Percentiles rank a stretch among this genome's conserved stretches.
Evolutionary conservation across 768 basidiomycete species (phyloP).

Genomic region (Amanita jacksonii): DNA sequence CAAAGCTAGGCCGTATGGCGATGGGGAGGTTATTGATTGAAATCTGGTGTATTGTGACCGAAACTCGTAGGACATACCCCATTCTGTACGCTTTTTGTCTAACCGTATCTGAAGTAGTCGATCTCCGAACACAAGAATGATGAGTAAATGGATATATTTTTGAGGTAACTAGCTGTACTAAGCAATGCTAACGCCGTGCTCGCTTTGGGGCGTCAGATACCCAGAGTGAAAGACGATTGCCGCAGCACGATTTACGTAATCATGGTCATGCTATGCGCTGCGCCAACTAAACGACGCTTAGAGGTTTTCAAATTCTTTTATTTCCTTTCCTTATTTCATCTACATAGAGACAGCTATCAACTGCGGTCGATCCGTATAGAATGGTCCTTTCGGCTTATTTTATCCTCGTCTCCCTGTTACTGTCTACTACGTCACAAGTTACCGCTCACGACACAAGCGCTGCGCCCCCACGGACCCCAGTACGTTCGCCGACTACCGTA

Average conservation of each 20-base stretch:
- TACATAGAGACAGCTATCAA: neutral
- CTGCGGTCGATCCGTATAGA: neutral
- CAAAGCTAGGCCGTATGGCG: conserved; percentile 85
- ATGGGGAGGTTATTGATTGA: conserved; percentile 59
- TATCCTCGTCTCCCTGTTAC: conserved; percentile 1
- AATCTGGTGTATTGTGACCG: neutral
- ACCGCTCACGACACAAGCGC: conserved; percentile 8
- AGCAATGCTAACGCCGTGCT: too few species aligned
- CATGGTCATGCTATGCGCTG: too few species aligned
- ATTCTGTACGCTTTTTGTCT: too few species aligned
- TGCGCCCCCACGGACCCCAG: neutral
- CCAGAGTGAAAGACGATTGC: too few species aligned
- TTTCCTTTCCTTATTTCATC: neutral
- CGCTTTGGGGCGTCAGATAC: too few species aligned
- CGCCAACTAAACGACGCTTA: too few species aligned
- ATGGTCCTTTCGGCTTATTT: conserved; percentile 14
- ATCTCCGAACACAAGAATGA: too few species aligned
- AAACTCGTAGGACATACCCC: too few species aligned
- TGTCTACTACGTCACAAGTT: conserved; percentile 2
- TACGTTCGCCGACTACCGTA: neutral
- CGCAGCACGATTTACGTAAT: too few species aligned
- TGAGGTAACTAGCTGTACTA: too few species aligned
- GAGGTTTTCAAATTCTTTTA: neutral
- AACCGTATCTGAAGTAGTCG: too few species aligned
- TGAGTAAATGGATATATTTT: too few species aligned